These are phyloP conservation scores for Trichophyton schoenleinii DNA, from an alignment of 2,329 filamentous ascomycete genomes.

Conservation along the genomic window DNA sequence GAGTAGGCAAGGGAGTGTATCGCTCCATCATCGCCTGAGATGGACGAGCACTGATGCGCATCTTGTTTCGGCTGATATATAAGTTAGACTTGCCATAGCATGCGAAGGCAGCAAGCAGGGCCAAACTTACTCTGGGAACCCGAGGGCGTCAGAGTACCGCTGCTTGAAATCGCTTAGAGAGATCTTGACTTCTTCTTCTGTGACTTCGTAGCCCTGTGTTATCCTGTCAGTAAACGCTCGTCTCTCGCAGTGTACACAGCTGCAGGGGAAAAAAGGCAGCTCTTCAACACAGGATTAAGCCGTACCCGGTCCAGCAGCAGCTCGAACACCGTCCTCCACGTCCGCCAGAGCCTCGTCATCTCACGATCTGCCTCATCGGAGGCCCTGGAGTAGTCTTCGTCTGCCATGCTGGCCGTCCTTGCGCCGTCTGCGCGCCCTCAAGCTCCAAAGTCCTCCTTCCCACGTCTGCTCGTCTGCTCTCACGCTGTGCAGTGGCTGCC, in stretches of 20 bases:
- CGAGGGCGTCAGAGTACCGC: constrained; percentile 59
- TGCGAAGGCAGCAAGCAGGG: neutral
- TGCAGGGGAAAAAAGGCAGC: neutral
- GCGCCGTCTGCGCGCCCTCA: neutral
- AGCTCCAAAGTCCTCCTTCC: neutral
- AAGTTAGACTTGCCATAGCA: neutral
- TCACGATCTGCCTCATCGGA: constrained; percentile 30
- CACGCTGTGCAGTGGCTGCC: neutral
- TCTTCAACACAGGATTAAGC: neutral
- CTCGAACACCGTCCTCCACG: constrained; percentile 85
- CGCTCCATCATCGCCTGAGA: constrained; percentile 73
- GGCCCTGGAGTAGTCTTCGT: constrained; percentile 26
- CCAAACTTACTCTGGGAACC: constrained; percentile 57
- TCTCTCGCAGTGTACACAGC: neutral
- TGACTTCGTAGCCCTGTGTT: constrained; percentile 75
- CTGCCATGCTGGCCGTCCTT: constrained; percentile 20
- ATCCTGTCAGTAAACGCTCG: neutral
- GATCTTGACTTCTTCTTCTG: constrained; percentile 79
- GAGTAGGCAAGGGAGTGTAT: constrained; percentile 61
- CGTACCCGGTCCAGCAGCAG: constrained; percentile 85
- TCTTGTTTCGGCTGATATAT: constrained; percentile 57
- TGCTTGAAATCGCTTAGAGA: constrained; percentile 66
- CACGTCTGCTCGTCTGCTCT: neutral
- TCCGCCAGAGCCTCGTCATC: constrained; percentile 70
- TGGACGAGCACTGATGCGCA: constrained; percentile 80